Evolutionary conservation across 2,329 filamentous ascomycete genomes (phyloP).

Genomic region (Samsoniella hepiali): DNA sequence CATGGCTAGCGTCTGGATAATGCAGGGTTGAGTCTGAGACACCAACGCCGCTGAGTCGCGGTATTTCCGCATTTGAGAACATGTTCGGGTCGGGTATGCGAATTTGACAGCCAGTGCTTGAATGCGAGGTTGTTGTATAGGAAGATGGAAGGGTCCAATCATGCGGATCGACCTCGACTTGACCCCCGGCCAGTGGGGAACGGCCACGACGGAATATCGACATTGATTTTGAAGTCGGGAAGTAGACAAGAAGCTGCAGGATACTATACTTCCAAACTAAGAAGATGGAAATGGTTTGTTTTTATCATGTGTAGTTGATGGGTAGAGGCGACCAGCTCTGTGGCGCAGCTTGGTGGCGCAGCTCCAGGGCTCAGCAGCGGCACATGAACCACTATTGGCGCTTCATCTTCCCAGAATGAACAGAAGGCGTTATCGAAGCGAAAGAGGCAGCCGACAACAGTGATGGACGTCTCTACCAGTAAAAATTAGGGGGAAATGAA

Average conservation of each 20-base stretch:
- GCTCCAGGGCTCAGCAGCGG: background rate
- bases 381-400: too few species aligned
- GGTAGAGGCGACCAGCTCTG: background rate
- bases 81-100: background rate
- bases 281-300: background rate
- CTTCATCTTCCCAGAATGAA: too few species aligned
- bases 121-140: background rate
- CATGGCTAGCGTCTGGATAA: constrained; percentile 2
- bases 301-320: background rate
- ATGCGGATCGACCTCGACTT: background rate
- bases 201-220: background rate
- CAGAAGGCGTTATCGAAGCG: too few species aligned
- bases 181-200: background rate
- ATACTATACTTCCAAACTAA: background rate
- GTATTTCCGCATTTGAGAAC: constrained; percentile 3
- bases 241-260: background rate
- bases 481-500: too few species aligned
- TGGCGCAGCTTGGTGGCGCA: background rate
- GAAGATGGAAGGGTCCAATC: too few species aligned
- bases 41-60: background rate
- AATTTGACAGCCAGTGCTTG: background rate
- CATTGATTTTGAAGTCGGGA: background rate
- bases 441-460: too few species aligned
- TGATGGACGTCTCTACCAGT: too few species aligned
- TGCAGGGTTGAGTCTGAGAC: background rate